Evolutionary conservation across 2,329 filamentous ascomycete species (phyloP), one percentile per base, ranked within the genome.

Genomic region (Gaeumannomyces tritici): DNA sequence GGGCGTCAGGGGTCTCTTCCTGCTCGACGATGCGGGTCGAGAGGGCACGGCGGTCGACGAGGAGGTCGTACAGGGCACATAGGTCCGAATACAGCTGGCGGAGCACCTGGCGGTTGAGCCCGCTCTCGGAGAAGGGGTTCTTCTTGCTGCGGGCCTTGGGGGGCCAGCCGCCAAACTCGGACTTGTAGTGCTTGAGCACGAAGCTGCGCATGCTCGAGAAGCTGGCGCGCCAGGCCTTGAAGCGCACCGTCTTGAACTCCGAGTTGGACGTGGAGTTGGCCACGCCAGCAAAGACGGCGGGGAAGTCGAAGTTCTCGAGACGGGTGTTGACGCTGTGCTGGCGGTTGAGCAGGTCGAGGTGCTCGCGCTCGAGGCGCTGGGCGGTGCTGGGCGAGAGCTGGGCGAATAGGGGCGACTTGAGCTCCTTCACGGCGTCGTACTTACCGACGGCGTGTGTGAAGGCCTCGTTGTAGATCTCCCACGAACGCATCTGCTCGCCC

Each of bases 361-460:
- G 86, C 1, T 92, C 89, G 64, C 91, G 85, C 70, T 95, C 91
- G 9, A 98, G 79, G n/a, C 90, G 85, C 67, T 91, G 89, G 57
- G 86, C 84, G 0, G 93, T 96, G 65, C 84, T 82, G 0, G 79
- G 74, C 1, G 87, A 90, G 55, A 98, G 83, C 69, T 89, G 79
- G 29, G 81, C 78, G 73, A 86, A 93, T 59, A 95, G 84, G 0
- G 86, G 84, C 60, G 85, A 87, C 56, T 86, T 83, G 58, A 92
- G 75, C 2, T 82, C 79, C 62, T 86, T 81, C 64, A 92, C 85
- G 35, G 91, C 81, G 26, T 90, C 83, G 64, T 93, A 91, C 74
- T 95, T 96, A 60, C 93, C 95, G 12, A 90, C 91, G 0, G 88
- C 91, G 73, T 98, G 95, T 6, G 92, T 87, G 70, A 97, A 98